phyloP scores from a whole-genome alignment of 2,329 filamentous ascomycete species.

The Aureobasidium sp. region DNA sequence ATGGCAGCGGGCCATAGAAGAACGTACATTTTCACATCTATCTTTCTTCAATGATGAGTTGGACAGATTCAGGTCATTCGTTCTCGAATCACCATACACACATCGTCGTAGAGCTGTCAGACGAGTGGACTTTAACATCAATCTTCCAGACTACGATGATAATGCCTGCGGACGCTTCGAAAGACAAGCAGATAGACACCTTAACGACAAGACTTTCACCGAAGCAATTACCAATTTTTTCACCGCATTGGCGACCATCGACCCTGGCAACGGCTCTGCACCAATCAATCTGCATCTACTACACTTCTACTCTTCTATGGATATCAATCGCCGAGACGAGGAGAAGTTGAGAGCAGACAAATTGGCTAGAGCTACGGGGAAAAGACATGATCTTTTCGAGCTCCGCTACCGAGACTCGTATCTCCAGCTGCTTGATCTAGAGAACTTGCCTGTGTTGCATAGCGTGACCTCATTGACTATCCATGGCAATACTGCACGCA shows the following conservation, averaged over 20 bases:
- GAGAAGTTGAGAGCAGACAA: background rate
- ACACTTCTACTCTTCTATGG: background rate
- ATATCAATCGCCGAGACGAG: background rate
- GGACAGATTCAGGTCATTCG: background rate
- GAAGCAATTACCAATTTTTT: background rate
- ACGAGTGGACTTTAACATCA: background rate
- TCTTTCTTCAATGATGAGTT: background rate
- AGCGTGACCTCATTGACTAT: background rate
- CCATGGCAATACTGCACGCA: background rate
- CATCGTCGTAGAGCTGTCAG: background rate
- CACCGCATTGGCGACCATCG: background rate
- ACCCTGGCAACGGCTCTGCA: background rate
- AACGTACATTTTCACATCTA: background rate
- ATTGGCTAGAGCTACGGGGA: background rate
- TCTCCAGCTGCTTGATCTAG: background rate
- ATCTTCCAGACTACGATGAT: slow-evolving; percentile 1
- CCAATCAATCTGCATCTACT: background rate
- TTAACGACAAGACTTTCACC: background rate
- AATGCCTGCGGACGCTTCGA: slow-evolving; percentile 4
- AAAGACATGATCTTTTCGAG: background rate
- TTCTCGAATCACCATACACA: background rate
- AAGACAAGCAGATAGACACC: background rate
- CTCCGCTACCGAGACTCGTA: slow-evolving; percentile 7
- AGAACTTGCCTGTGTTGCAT: background rate
- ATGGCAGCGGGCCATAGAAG: background rate